Evolutionary conservation across 805 yeast genomes (phyloP).

Genomic region (Lachancea fermentati): DNA sequence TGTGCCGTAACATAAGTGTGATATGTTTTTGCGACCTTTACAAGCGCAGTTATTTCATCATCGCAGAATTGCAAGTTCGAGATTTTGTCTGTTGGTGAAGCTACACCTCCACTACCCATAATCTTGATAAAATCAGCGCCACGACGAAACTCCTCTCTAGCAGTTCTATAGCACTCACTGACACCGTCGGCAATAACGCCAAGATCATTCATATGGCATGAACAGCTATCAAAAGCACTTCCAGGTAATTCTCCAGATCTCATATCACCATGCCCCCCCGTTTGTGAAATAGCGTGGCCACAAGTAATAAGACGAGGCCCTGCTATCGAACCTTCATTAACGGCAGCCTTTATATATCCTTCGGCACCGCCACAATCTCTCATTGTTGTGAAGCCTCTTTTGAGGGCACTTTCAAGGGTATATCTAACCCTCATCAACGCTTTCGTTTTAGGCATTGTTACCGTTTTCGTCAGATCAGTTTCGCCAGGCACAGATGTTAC

Average conservation of each 20-base stretch:
- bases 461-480: constrained; percentile 4
- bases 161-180: constrained; percentile 11
- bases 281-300: constrained; percentile 14
- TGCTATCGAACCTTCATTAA: constrained; percentile 8
- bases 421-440: constrained; percentile 11
- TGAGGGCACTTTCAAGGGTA: constrained; percentile 9
- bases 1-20: constrained; percentile 14
- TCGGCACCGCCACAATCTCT: constrained; percentile 16
- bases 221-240: constrained; percentile 10
- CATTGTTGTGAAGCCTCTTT: constrained; percentile 12
- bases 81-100: constrained; percentile 15
- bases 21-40: constrained; percentile 10
- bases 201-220: constrained; percentile 9
- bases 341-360: constrained; percentile 10
- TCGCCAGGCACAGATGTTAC: constrained; percentile 11
- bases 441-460: constrained; percentile 10
- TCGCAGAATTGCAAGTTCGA: constrained; percentile 11
- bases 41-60: constrained; percentile 13
- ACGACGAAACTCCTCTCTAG: constrained; percentile 13
- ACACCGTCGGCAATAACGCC: constrained; percentile 14
- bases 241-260: constrained; percentile 9
- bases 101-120: constrained; percentile 14
- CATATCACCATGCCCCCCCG: constrained; percentile 14
- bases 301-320: constrained; percentile 12
- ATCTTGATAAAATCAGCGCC: constrained; percentile 14